Base-by-base conservation (phyloP, 371 early-diverging fungal species). In the Choanephora cucurbitarum region DNA sequence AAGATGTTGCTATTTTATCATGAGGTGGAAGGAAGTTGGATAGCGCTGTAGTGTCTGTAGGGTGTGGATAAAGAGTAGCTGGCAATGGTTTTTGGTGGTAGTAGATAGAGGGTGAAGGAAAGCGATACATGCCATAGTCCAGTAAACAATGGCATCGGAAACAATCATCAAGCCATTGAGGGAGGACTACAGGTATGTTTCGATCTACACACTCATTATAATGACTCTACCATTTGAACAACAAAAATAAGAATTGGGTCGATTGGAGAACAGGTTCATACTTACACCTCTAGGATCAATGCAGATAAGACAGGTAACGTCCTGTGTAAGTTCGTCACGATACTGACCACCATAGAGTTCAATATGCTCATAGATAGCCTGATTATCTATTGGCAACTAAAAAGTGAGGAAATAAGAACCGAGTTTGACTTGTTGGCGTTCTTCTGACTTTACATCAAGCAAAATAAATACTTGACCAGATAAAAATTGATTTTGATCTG, bases 121-220 rank as follows among this genome's bases (percentile, higher is more conserved):
- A 50, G 1, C n/a, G 32, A 49, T 39, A 57, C 1, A 28, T 10
- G 14, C 42, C 45, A 11, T 21, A 33, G 17, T 52, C 53, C 5
- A 60, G 3, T 15, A 15, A 47, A 23, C 44, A 19, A 10, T 48
- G 46, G 23, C 87, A 55, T 33, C 84, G 82, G 31, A 90, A 66
- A 62, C 91, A 88, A 44, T 85, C 85, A 56, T 91, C 87, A 52
- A 93, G 75, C 84, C 88, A 94, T 51, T 91, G 91, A 8, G 93
- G 91, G 14, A 90, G 69, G 5, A 94, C 80, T 3, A 85, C 65
- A 41, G 72, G 81, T 40, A 88, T 83, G 7, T 71, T 73, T 49
- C 77, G 44, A 24, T 77, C 60, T 32, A 73, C 69, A 1, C 67
- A 78, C 46, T 74, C 72, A 24, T 78, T 74, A 58, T 85, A 86